Conservation (phyloP, 1,284 basidiomycete species). For the Sutorius eximius region DNA sequence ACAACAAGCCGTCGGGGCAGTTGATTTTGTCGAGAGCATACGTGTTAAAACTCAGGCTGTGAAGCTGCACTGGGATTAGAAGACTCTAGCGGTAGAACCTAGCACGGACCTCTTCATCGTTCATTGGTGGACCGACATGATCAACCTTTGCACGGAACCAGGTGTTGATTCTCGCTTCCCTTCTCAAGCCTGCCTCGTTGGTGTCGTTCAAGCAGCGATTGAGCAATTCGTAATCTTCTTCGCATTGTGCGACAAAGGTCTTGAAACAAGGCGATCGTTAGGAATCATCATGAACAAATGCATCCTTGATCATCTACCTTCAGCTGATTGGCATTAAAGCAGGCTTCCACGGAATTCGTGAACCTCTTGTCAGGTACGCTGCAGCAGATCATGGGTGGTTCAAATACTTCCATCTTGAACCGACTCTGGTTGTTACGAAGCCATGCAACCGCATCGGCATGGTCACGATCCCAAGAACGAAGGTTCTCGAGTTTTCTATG, state of each 20-base stretch:
- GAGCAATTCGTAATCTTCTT: conserved; percentile 78
- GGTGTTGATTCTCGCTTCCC: conserved; percentile 53
- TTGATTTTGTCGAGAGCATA: conserved; percentile 80
- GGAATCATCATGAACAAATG: neutral
- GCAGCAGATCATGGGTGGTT: conserved; percentile 78
- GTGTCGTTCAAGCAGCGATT: conserved; percentile 68
- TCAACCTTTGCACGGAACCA: conserved; percentile 57
- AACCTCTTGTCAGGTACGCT: conserved; percentile 66
- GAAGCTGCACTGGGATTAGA: conserved; percentile 48
- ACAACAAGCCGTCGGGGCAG: conserved; percentile 64
- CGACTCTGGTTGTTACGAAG: conserved; percentile 64
- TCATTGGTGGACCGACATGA: conserved; percentile 52
- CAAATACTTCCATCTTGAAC: conserved; percentile 83
- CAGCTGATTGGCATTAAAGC: conserved; percentile 59
- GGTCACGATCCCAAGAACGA: conserved; percentile 53
- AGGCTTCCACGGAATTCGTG: conserved; percentile 75
- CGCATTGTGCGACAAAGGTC: conserved; percentile 86
- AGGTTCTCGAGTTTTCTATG: conserved; percentile 59
- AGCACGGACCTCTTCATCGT: conserved; percentile 51
- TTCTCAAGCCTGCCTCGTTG: conserved; percentile 51
- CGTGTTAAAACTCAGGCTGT: conserved; percentile 70
- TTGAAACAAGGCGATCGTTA: conserved; percentile 33
- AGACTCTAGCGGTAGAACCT: neutral
- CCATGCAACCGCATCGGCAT: conserved; percentile 74
- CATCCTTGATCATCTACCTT: conserved; percentile 48